Conservation (phyloP, 1,139 yeast species). For the Kurtzmaniella natalensis region DNA sequence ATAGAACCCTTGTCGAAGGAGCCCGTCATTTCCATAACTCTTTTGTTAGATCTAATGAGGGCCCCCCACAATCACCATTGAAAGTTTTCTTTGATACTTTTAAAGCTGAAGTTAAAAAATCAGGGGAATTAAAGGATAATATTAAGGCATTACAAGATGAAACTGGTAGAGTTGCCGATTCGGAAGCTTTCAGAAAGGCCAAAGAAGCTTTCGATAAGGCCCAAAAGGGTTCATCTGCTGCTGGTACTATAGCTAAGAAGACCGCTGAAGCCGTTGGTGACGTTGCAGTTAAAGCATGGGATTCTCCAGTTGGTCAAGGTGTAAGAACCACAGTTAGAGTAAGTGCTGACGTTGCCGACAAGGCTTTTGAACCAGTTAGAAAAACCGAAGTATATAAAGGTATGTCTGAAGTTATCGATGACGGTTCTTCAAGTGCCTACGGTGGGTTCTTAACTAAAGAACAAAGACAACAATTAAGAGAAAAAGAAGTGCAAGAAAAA, state of each 20-base stretch:
- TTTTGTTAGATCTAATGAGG: slow-evolving; percentile 4
- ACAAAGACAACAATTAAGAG: slow-evolving; percentile 71
- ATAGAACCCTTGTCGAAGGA: neutral
- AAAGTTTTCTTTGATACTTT: slow-evolving; percentile 94
- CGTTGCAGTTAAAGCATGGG: slow-evolving; percentile 94
- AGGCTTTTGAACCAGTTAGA: slow-evolving; percentile 91
- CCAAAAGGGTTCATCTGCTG: slow-evolving; percentile 73
- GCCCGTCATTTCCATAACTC: slow-evolving; percentile 4
- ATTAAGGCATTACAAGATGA: slow-evolving; percentile 95
- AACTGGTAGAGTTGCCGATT: slow-evolving; percentile 90
- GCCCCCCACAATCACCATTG: slow-evolving; percentile 62
- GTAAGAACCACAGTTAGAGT: slow-evolving; percentile 77
- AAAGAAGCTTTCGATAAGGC: slow-evolving; percentile 90
- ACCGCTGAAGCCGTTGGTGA: slow-evolving; percentile 95
- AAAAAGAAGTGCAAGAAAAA: slow-evolving; percentile 49
- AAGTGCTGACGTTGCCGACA: slow-evolving; percentile 80
- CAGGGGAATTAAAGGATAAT: slow-evolving; percentile 83
- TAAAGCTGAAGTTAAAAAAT: slow-evolving; percentile 84
- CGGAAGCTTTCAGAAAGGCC: slow-evolving; percentile 90
- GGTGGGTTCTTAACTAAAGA: slow-evolving; percentile 93
- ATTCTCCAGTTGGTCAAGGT: slow-evolving; percentile 84
- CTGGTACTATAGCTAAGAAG: slow-evolving; percentile 78
- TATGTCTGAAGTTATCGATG: slow-evolving; percentile 84
- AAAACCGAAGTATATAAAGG: slow-evolving; percentile 87
- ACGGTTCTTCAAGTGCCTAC: slow-evolving; percentile 81